These are phyloP conservation scores for Yamadazyma atmosphaerica DNA, from an alignment of 1,139 yeast genomes.

Conservation along the genomic window DNA sequence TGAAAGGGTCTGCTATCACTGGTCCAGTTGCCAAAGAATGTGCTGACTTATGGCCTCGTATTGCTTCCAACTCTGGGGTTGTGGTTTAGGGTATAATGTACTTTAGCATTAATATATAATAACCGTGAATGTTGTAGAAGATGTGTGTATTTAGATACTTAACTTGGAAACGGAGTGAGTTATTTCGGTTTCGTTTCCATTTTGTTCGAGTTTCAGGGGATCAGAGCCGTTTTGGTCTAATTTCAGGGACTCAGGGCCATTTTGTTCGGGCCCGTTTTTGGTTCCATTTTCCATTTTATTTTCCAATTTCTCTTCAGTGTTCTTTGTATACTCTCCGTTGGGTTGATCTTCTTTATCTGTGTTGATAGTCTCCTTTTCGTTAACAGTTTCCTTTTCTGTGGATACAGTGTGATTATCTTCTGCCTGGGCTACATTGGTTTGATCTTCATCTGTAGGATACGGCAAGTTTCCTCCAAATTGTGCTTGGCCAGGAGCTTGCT, in stretches of 20 bases:
- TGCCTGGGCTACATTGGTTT: slow-evolving; percentile 1
- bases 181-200: slow-evolving; percentile 2
- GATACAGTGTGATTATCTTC: neutral
- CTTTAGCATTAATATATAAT: slow-evolving; percentile 44
- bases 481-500: no score
- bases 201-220: no score
- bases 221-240: no score
- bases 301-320: neutral
- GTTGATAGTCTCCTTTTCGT: neutral
- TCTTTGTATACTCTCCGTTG: no score
- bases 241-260: no score
- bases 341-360: neutral
- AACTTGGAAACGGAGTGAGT: slow-evolving; percentile 6
- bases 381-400: slow-evolving; percentile 1
- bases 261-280: no score
- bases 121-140: no score
- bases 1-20: slow-evolving; percentile 99
- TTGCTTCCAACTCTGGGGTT: slow-evolving; percentile 99
- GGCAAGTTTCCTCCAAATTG: slow-evolving; percentile 19
- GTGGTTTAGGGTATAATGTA: slow-evolving; percentile 96
- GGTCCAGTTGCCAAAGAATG: slow-evolving; percentile 99
- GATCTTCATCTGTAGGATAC: slow-evolving; percentile 13
- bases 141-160: slow-evolving; percentile 4
- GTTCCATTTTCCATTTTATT: neutral
- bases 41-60: slow-evolving; percentile 99